Evolutionary conservation across 2,329 filamentous ascomycete species (phyloP).

Genomic region (Hypomyces perniciosus): DNA sequence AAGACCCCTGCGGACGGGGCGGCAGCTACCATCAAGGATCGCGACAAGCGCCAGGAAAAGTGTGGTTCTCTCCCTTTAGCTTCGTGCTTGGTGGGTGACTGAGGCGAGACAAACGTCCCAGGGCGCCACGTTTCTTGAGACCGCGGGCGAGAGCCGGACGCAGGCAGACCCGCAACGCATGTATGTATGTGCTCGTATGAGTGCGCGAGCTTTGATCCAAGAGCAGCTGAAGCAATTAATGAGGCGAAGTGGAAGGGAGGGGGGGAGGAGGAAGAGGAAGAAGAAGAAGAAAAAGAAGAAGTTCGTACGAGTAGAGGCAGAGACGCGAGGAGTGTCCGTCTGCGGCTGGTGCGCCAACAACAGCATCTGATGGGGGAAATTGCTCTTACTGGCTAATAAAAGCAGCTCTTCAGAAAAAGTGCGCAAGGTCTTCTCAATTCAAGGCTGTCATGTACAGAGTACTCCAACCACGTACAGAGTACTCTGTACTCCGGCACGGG

Average conservation of each 20-base stretch:
- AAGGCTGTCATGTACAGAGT: neutral
- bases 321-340: neutral
- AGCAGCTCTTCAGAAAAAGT: neutral
- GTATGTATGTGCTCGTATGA: neutral
- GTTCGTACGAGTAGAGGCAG: too few species aligned
- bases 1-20: neutral
- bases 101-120: constrained; percentile 2
- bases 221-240: neutral
- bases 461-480: neutral
- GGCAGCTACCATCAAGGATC: constrained; percentile 12
- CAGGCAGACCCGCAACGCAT: neutral
- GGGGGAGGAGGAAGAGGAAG: neutral
- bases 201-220: neutral
- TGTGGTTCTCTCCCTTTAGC: constrained; percentile 8
- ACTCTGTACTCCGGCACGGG: too few species aligned
- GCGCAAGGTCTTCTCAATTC: neutral
- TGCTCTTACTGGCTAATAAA: neutral
- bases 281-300: constrained; percentile 1
- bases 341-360: constrained; percentile 1
- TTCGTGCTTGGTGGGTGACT: neutral
- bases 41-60: constrained; percentile 14
- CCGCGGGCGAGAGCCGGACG: constrained; percentile 1
- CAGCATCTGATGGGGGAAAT: neutral
- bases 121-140: constrained; percentile 10
- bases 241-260: neutral